These are phyloP conservation scores for Suhomyces panamericanus DNA, from an alignment of 1,139 yeast genomes.

Conservation along the genomic window DNA sequence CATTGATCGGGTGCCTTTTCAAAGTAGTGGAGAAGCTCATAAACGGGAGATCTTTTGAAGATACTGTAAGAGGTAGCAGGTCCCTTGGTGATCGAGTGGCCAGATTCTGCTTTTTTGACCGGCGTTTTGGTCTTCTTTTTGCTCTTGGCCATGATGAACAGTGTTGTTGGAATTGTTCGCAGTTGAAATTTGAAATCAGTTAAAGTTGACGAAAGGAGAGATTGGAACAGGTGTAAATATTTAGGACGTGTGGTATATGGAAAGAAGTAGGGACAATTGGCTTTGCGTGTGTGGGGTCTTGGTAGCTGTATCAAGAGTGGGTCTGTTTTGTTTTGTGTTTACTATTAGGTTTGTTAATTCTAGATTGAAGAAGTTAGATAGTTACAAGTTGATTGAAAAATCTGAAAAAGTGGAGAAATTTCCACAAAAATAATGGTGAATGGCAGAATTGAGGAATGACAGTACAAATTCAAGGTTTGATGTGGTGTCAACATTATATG, in stretches of 20 bases:
- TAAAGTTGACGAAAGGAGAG: neutral
- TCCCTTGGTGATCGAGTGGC: neutral
- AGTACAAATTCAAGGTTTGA: no score
- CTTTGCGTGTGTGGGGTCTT: no score
- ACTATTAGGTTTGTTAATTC: no score
- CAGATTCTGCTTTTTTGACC: neutral
- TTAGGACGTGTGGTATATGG: neutral
- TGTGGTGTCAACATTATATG: no score
- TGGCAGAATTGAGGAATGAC: no score
- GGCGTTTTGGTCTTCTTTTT: slow-evolving; percentile 14
- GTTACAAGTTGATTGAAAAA: no score
- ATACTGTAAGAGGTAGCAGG: slow-evolving; percentile 10
- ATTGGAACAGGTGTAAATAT: neutral
- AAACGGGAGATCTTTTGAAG: slow-evolving; percentile 35
- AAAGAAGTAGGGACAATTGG: neutral
- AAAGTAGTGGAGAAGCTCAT: slow-evolving; percentile 42
- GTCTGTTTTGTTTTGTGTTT: no score
- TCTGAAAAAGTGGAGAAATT: neutral
- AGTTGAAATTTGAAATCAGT: neutral
- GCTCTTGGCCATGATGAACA: slow-evolving; percentile 13
- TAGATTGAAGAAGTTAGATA: no score
- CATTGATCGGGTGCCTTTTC: slow-evolving; percentile 78
- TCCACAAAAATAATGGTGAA: neutral
- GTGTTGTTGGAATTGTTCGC: slow-evolving; percentile 1
- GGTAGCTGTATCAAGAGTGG: no score